These are phyloP conservation scores for Fistulinella prunicolor DNA, from an alignment of 768 basidiomycete species.

Conservation along the genomic window DNA sequence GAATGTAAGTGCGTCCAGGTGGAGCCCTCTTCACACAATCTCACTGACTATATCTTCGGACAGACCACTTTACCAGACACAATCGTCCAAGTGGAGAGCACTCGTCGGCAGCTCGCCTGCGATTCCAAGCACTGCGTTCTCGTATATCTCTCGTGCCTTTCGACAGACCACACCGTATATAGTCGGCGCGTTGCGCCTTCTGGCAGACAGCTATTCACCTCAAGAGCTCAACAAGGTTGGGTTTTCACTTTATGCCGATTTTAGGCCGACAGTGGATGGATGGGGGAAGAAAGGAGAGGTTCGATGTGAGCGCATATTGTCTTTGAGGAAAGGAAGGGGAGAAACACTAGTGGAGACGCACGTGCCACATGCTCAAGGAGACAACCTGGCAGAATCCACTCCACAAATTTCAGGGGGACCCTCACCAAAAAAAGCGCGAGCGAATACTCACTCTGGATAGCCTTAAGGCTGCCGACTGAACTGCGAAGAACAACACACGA, in stretches of 20 bases:
- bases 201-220: conserved; percentile 57
- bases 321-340: conserved; percentile 40
- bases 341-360: conserved; percentile 15
- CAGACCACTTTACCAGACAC: conserved; percentile 79
- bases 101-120: conserved; percentile 69
- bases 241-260: conserved; percentile 80
- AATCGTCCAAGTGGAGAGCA: conserved; percentile 74
- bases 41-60: conserved; percentile 5
- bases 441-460: conserved; percentile 42
- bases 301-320: conserved; percentile 65
- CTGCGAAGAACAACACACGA: not conserved
- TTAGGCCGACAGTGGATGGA: conserved; percentile 74
- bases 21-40: not conserved
- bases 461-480: conserved; percentile 43
- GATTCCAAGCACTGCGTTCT: conserved; percentile 70
- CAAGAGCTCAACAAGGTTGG: conserved; percentile 63
- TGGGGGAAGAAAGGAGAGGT: conserved; percentile 87
- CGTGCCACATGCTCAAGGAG: not conserved
- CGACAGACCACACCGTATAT: conserved; percentile 76
- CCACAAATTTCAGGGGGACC: too few relatives aligned
- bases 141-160: conserved; percentile 79
- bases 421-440: conserved; percentile 41
- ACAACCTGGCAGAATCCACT: conserved; percentile 18
- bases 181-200: conserved; percentile 70
- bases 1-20: conserved; percentile 37